Evolutionary conservation across 164 flowering plant genomes (phyloP).

Genomic region (Santalum album): DNA sequence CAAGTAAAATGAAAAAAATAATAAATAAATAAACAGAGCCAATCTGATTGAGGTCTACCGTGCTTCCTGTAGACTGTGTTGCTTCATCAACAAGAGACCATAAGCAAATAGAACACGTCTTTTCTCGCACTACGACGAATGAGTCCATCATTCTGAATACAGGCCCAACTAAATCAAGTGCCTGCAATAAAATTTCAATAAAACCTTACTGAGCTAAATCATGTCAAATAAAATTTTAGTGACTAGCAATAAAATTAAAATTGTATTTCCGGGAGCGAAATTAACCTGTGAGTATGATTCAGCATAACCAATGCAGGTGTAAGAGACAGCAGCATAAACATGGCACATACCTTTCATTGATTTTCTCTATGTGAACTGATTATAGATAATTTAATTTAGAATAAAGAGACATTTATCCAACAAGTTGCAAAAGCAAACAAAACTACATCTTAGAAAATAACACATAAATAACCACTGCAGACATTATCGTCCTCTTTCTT

Average conservation of each 20-base stretch:
- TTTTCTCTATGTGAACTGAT: conserved; percentile 71
- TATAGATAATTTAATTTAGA: background rate
- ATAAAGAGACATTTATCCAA: too few relatives aligned
- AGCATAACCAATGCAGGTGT: conserved; percentile 82
- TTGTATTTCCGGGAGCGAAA: conserved; percentile 1
- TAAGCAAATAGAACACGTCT: conserved; percentile 81
- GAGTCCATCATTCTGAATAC: conserved; percentile 70
- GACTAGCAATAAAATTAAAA: too few relatives aligned
- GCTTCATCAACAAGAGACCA: conserved; percentile 88
- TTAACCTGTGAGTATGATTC: conserved; percentile 88
- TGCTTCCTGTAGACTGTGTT: conserved; percentile 86
- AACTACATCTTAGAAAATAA: too few relatives aligned
- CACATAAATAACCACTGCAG: too few relatives aligned
- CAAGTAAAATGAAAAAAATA: too few relatives aligned
- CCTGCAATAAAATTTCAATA: conserved; percentile 39
- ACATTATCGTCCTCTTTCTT: too few relatives aligned
- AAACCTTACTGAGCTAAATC: background rate
- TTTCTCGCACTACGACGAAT: conserved; percentile 82
- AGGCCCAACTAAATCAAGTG: conserved; percentile 88
- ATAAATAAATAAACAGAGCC: too few relatives aligned
- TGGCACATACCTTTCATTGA: conserved; percentile 87
- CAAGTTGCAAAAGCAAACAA: too few relatives aligned
- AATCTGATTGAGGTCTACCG: conserved; percentile 30
- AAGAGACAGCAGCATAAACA: conserved; percentile 86
- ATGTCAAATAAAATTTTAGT: too few relatives aligned